phyloP scores from a whole-genome alignment of 805 yeast genomes.

The Starmerella geochares region DNA sequence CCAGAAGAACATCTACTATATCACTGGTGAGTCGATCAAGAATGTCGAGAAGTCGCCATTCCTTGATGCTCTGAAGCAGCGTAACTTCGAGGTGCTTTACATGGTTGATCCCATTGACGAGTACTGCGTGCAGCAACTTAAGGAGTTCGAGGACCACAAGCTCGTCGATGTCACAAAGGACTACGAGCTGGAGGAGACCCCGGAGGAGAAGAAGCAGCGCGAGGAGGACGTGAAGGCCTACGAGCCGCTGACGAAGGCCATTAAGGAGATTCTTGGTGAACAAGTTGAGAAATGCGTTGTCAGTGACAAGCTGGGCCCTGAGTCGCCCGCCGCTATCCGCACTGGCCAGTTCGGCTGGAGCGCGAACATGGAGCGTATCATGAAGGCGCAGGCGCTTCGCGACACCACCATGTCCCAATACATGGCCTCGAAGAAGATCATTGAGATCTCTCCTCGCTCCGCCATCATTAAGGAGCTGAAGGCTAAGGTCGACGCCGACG shows the following conservation, averaged over 20 bases:
- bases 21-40: constrained; percentile 97
- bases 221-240: constrained; percentile 86
- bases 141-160: constrained; percentile 99
- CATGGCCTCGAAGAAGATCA: constrained; percentile 99
- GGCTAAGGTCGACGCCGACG: constrained; percentile 92
- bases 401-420: constrained; percentile 97
- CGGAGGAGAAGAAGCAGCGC: constrained; percentile 90
- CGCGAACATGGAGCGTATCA: constrained; percentile 99
- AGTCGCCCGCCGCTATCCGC: constrained; percentile 98
- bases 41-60: constrained; percentile 98
- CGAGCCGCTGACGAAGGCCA: constrained; percentile 88
- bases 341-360: constrained; percentile 99
- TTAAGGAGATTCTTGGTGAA: constrained; percentile 95
- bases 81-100: constrained; percentile 96
- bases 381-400: constrained; percentile 99
- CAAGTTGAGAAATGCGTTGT: constrained; percentile 99
- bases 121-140: constrained; percentile 97
- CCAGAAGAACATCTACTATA: constrained; percentile 98
- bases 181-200: constrained; percentile 91
- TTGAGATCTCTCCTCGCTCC: constrained; percentile 96
- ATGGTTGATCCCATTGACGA: constrained; percentile 99
- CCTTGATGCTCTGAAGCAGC: constrained; percentile 96
- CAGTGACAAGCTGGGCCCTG: constrained; percentile 87
- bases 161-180: constrained; percentile 98
- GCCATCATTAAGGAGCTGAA: constrained; percentile 90